Evolutionary conservation across 768 basidiomycete species (phyloP).

Genomic region (Suillus hirtellus): DNA sequence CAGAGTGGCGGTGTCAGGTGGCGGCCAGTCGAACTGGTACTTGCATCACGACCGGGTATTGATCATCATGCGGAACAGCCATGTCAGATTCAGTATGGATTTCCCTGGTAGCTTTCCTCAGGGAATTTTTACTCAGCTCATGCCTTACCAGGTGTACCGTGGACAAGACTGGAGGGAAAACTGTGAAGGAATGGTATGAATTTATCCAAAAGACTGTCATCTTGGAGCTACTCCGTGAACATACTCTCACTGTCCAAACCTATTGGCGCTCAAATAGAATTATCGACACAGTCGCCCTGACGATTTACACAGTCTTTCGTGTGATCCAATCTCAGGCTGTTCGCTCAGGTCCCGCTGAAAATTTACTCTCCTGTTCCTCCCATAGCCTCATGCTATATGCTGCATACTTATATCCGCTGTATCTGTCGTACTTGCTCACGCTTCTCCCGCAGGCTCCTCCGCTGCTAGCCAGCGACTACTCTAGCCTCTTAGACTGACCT

Average conservation of each 20-base stretch:
- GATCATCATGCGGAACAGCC: constrained; percentile 4
- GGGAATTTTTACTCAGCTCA: background rate
- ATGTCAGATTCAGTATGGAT: background rate
- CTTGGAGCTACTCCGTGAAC: constrained; percentile 8
- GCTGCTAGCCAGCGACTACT: constrained; percentile 12
- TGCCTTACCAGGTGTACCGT: background rate
- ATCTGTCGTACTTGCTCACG: background rate
- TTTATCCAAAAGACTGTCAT: background rate
- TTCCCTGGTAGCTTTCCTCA: background rate
- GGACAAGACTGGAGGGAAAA: background rate
- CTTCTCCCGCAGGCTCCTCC: background rate
- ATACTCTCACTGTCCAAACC: constrained; percentile 13
- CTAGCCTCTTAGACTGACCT: background rate
- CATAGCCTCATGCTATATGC: constrained; percentile 20
- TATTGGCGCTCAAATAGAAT: constrained; percentile 2
- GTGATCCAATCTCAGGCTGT: constrained; percentile 20
- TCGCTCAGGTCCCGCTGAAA: constrained; percentile 20
- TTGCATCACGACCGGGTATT: background rate
- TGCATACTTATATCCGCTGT: constrained; percentile 16
- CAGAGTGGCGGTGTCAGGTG: background rate
- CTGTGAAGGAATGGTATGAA: background rate
- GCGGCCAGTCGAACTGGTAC: background rate
- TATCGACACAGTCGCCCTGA: constrained; percentile 32
- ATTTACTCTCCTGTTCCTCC: constrained; percentile 12
- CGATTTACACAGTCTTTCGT: constrained; percentile 25